phyloP scores from a whole-genome alignment of 192 early-diverging fungal species.

The Linnemannia zychae region DNA sequence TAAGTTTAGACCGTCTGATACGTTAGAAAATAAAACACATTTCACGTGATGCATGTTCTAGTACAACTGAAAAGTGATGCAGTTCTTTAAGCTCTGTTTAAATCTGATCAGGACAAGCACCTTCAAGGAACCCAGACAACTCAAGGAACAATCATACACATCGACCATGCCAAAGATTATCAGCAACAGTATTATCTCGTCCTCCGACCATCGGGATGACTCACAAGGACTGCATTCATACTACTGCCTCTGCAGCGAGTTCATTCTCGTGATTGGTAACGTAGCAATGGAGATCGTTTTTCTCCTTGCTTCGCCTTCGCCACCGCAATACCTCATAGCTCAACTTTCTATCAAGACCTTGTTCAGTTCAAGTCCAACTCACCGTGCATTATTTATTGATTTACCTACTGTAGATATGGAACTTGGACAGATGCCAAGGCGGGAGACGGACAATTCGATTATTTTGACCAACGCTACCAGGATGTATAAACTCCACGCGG shows the following conservation, averaged over 20 bases:
- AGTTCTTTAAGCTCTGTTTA: background rate
- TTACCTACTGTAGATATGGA: conserved; percentile 53
- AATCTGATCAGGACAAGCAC: conserved; percentile 1
- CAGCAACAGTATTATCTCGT: conserved; percentile 68
- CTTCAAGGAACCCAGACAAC: background rate
- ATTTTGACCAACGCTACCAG: conserved; percentile 64
- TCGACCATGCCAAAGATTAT: conserved; percentile 72
- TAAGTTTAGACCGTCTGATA: background rate
- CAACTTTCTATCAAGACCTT: background rate
- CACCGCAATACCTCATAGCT: background rate
- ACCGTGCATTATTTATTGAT: background rate
- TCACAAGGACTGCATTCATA: conserved; percentile 66
- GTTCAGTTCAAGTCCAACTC: background rate
- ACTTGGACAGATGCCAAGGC: conserved; percentile 61
- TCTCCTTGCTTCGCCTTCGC: background rate
- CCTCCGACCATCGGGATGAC: conserved; percentile 63
- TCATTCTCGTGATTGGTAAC: conserved; percentile 69
- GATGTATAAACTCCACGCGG: conserved; percentile 69
- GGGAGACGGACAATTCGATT: conserved; percentile 64
- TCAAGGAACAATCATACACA: conserved; percentile 45
- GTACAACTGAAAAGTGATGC: background rate
- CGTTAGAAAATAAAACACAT: background rate
- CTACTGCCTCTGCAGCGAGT: conserved; percentile 73
- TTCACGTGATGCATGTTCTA: background rate
- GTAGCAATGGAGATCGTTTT: background rate